Evolutionary conservation across 2,329 filamentous ascomycete species (phyloP).

Genomic region (Trichoderma polysporum): DNA sequence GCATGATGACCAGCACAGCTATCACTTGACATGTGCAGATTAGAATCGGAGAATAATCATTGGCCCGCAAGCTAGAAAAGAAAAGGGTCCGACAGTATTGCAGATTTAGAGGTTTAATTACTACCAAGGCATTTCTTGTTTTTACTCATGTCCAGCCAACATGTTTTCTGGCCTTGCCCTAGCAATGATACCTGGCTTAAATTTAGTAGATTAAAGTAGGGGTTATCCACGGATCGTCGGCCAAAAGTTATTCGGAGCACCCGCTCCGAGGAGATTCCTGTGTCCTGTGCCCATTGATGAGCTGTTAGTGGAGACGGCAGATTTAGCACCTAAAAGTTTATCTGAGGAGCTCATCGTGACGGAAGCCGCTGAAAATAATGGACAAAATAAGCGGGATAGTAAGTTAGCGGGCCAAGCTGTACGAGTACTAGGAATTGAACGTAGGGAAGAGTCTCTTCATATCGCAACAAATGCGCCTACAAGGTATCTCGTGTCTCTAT

Average conservation of each 20-base stretch:
- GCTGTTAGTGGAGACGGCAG: slow-evolving; percentile 8
- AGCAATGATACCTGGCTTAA: background rate
- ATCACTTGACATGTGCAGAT: slow-evolving; percentile 2
- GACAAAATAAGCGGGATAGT: background rate
- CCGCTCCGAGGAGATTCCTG: background rate
- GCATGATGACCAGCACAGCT: background rate
- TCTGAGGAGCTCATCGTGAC: background rate
- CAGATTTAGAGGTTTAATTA: background rate
- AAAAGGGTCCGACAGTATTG: background rate
- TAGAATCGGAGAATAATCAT: slow-evolving; percentile 8
- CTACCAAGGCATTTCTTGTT: background rate
- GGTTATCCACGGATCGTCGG: background rate
- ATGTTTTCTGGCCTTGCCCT: background rate
- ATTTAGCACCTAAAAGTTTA: slow-evolving; percentile 6
- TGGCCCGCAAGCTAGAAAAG: background rate
- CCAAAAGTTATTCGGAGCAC: background rate
- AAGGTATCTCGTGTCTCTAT: background rate
- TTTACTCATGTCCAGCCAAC: background rate
- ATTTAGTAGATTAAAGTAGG: background rate
- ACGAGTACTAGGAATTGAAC: no score
- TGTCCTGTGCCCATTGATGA: background rate
- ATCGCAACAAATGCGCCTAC: no score
- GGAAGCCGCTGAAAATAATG: background rate
- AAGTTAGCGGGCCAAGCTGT: no score
- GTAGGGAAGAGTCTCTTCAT: background rate